phyloP scores from a whole-genome alignment of 345 rosid genomes.

The Sonneratia alba region DNA sequence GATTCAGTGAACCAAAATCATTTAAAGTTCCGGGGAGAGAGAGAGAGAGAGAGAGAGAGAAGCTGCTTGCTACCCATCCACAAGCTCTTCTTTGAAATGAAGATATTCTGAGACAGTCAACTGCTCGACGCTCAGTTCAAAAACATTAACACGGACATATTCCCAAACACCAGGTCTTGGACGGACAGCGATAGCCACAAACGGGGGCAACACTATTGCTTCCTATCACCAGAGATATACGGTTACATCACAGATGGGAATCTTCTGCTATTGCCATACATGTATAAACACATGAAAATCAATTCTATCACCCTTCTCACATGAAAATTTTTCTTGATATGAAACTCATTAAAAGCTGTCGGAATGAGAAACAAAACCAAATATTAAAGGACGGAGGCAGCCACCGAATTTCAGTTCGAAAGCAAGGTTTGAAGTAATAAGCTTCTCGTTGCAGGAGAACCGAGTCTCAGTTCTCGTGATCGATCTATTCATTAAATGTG shows the following conservation, averaged over 20 bases:
- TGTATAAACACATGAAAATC: neutral
- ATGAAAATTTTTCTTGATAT: neutral
- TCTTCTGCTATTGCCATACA: neutral
- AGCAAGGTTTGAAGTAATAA: neutral
- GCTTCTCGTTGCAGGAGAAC: neutral
- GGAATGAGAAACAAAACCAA: no score
- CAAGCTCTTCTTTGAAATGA: constrained; percentile 80
- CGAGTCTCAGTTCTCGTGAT: neutral
- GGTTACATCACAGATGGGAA: neutral
- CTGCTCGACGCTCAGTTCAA: constrained; percentile 80
- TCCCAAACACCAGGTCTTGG: constrained; percentile 99
- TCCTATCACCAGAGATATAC: constrained; percentile 35
- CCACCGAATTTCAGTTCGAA: neutral
- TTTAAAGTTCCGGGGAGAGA: neutral
- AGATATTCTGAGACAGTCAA: constrained; percentile 77
- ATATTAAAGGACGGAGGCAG: neutral
- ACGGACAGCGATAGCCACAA: constrained; percentile 83
- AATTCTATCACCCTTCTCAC: neutral
- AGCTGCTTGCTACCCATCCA: constrained; percentile 55
- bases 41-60: neutral
- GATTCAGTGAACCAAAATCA: neutral
- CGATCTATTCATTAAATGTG: neutral
- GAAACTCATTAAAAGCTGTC: neutral
- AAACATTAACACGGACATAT: constrained; percentile 79
- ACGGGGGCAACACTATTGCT: constrained; percentile 91